Evolutionary conservation across 208 protist genomes (phyloP), one percentile per base, ranked within the genome.

Genomic region (Chromosphaera perkinsii): DNA sequence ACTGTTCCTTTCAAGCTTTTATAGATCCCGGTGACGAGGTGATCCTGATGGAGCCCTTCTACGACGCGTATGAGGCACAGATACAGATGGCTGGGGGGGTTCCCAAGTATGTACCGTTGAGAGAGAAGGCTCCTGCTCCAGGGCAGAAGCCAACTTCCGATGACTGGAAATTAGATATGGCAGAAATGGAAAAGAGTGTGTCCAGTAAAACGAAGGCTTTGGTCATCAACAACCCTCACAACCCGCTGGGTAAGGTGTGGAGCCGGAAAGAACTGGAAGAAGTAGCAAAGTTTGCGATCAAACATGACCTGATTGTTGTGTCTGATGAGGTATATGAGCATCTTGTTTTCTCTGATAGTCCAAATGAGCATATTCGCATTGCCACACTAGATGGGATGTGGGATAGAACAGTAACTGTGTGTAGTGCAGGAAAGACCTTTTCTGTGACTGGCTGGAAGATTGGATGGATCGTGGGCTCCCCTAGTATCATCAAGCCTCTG

Each of bases 241-340:
- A 66, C 43, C 59, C 59, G 0, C 35, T 45, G 14, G 57, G 57
- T 20, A 63, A 51, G 37, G 33, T 51, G 14, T 26, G 26, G n/a
- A 49, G n/a, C 10, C 22, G 14, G 33, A 5, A 17, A 10, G 57
- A 51, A 31, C 31, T 63, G 12, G 20, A 63, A 22, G 57, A 63
- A 33, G 10, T 66, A n/a, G 45, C 33, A 33, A 36, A 20, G 5
- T 29, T 66, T 24, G 2, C 39, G 14, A 4, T n/a, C 17, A 49
- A 40, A 1, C 59, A 66, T 45, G 14, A 66, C 31, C 3, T 66
- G 0, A 54, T 66, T 26, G 40, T 66, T 17, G 24, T 66, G 4
- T 66, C 59, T 27, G 59, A 66, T 35, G 59, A 66, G 39, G 59
- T 66, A 17, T 66, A 66, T 29, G 59, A 66, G 29, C 29, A 48